phyloP scores from a whole-genome alignment of 2,329 filamentous ascomycete species.

The Paecilomyces niveus region DNA sequence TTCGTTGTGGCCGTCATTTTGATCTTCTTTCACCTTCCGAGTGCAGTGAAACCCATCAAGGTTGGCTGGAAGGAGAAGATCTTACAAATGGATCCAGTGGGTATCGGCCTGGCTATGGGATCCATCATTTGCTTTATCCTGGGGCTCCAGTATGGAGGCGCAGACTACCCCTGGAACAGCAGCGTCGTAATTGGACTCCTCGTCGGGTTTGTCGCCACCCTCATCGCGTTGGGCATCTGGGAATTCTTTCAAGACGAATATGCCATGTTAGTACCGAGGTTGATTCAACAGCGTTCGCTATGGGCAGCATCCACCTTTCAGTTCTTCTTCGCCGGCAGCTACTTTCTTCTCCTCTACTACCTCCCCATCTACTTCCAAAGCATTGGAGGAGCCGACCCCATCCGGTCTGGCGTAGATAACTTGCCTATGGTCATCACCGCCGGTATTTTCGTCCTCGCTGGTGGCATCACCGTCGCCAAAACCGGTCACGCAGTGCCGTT shows the following conservation, averaged over 20 bases:
- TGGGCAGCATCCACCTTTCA: constrained; percentile 23
- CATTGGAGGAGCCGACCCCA: constrained; percentile 23
- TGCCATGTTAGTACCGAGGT: constrained; percentile 31
- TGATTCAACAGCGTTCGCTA: constrained; percentile 28
- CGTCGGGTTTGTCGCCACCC: constrained; percentile 35
- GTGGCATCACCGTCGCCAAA: constrained; percentile 11
- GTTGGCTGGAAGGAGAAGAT: constrained; percentile 27
- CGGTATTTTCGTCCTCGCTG: constrained; percentile 18
- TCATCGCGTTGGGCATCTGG: constrained; percentile 24
- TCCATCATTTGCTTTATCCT: constrained; percentile 36
- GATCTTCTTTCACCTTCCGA: constrained; percentile 20
- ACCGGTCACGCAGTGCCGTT: background rate
- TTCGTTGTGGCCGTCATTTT: constrained; percentile 14
- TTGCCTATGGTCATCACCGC: constrained; percentile 33
- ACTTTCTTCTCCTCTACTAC: constrained; percentile 37
- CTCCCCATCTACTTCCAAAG: constrained; percentile 44
- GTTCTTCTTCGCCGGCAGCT: constrained; percentile 29
- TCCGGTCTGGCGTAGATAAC: constrained; percentile 34
- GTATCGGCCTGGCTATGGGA: constrained; percentile 33
- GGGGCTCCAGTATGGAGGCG: constrained; percentile 41
- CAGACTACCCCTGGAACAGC: constrained; percentile 27
- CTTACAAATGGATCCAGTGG: constrained; percentile 40
- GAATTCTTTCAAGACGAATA: constrained; percentile 34
- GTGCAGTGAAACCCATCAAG: constrained; percentile 16
- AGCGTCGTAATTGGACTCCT: constrained; percentile 40